A percentile compares a stretch with the other conserved stretches of the same genome.
Evolutionary conservation across 768 basidiomycete species (phyloP).

Genomic region (Lyophyllum decastes): DNA sequence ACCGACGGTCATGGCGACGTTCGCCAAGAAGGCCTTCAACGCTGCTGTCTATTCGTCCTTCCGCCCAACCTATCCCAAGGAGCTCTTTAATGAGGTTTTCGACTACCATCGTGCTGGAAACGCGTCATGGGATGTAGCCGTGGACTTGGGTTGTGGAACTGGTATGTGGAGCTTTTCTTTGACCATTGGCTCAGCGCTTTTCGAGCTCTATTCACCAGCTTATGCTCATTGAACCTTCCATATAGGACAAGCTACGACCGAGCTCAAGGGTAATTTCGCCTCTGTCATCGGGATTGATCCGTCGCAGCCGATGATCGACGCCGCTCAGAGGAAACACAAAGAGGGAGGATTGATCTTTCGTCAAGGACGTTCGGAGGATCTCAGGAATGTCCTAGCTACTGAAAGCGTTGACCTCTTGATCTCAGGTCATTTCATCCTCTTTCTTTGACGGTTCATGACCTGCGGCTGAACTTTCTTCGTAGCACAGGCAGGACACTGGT

Average conservation of each 20-base stretch:
- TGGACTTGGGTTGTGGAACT: constrained; percentile 87
- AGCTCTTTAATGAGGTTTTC: constrained; percentile 65
- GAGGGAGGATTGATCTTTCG: constrained; percentile 26
- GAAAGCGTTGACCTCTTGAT: constrained; percentile 66
- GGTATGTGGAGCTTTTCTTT: constrained; percentile 39
- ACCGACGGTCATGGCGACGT: constrained; percentile 66
- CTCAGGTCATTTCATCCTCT: constrained; percentile 41
- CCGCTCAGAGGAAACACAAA: constrained; percentile 36
- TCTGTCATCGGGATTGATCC: constrained; percentile 73
- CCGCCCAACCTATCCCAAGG: constrained; percentile 72
- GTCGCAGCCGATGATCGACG: constrained; percentile 66
- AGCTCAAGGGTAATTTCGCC: constrained; percentile 51
- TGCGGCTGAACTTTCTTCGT: not conserved
- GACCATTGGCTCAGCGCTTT: not conserved
- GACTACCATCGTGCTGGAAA: constrained; percentile 46
- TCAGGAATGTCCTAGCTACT: constrained; percentile 41
- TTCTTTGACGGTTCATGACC: not conserved
- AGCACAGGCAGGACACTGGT: constrained; percentile 87
- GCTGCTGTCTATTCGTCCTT: constrained; percentile 65
- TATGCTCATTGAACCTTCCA: not conserved
- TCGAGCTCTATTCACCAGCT: not conserved
- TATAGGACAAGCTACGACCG: constrained; percentile 70
- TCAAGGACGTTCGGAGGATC: constrained; percentile 53
- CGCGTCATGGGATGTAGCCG: constrained; percentile 53
- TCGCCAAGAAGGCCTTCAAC: constrained; percentile 71